A percentile compares a stretch with the other conserved stretches of the same genome.
These are phyloP conservation scores for Chondrus crispus DNA, from an alignment of 23 red algal genomes.

Conservation along the genomic window DNA sequence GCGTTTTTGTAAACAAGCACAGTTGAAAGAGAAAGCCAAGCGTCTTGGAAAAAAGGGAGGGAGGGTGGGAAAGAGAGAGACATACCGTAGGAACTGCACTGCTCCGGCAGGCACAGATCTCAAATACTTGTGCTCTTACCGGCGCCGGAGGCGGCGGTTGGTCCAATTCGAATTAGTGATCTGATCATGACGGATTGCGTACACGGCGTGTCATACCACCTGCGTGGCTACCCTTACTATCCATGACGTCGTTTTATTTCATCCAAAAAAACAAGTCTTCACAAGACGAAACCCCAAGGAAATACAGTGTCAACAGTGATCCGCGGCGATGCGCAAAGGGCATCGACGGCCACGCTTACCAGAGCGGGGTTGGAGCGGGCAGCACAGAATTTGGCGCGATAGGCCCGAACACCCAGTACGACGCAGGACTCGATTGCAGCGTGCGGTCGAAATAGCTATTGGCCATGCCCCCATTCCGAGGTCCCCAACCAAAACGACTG, in stretches of 20 bases:
- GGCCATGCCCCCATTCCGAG: neutral
- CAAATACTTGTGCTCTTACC: neutral
- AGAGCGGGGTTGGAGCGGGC: neutral
- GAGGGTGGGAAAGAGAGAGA: neutral
- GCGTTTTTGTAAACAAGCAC: neutral
- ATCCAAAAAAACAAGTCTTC: neutral
- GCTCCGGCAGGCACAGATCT: neutral
- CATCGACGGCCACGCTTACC: neutral
- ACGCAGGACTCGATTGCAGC: too few relatives aligned
- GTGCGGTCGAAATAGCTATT: too few relatives aligned
- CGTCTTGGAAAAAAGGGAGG: neutral
- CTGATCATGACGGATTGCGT: neutral
- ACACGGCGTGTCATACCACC: neutral
- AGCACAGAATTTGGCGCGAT: neutral
- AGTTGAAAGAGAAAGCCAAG: neutral
- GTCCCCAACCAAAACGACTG: conserved; percentile 12
- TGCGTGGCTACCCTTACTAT: neutral
- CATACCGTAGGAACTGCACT: neutral
- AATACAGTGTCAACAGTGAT: neutral
- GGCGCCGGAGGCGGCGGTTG: neutral
- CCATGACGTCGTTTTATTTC: neutral
- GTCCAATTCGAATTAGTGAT: neutral
- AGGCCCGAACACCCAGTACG: too few relatives aligned
- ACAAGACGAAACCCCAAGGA: neutral
- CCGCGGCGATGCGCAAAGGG: neutral